These are phyloP conservation scores for Metschnikowia cubensis DNA, from an alignment of 805 yeast genomes.

Conservation along the genomic window DNA sequence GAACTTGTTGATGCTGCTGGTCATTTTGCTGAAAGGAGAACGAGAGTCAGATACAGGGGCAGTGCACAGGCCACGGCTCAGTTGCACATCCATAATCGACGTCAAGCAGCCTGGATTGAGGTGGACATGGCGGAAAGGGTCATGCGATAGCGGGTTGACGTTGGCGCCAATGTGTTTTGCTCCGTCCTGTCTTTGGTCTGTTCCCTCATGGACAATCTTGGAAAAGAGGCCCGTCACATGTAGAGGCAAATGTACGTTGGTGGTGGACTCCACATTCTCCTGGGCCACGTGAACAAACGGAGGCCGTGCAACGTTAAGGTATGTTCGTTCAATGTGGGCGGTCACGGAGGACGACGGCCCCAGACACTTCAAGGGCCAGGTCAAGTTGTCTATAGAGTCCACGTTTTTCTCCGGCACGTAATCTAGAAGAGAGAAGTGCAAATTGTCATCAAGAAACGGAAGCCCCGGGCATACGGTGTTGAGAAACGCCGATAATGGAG, in stretches of 20 bases:
- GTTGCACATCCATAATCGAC: conserved; percentile 14
- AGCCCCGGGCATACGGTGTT: conserved; percentile 38
- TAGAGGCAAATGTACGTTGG: conserved; percentile 50
- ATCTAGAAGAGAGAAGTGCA: conserved; percentile 25
- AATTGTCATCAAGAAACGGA: conserved; percentile 29
- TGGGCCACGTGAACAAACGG: conserved; percentile 21
- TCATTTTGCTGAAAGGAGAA: conserved; percentile 32
- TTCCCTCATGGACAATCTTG: conserved; percentile 30
- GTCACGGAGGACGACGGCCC: conserved; percentile 13
- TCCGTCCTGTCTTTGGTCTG: conserved; percentile 38
- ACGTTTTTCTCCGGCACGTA: conserved; percentile 9
- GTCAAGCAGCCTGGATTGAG: conserved; percentile 52
- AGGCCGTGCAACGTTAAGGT: conserved; percentile 38
- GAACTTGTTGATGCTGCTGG: conserved; percentile 29
- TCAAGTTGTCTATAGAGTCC: conserved; percentile 10
- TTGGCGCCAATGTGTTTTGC: conserved; percentile 48
- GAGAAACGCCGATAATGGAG: conserved; percentile 29
- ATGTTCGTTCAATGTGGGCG: conserved; percentile 21
- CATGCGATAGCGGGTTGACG: conserved; percentile 50
- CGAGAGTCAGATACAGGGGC: conserved; percentile 11
- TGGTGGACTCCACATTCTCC: conserved; percentile 41
- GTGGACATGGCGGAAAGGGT: conserved; percentile 49
- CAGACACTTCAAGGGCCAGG: conserved; percentile 27
- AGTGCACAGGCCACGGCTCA: conserved; percentile 5
- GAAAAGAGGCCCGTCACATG: conserved; percentile 43